Conservation (phyloP, 2,329 filamentous ascomycete genomes). For the Exserohilum turcica region DNA sequence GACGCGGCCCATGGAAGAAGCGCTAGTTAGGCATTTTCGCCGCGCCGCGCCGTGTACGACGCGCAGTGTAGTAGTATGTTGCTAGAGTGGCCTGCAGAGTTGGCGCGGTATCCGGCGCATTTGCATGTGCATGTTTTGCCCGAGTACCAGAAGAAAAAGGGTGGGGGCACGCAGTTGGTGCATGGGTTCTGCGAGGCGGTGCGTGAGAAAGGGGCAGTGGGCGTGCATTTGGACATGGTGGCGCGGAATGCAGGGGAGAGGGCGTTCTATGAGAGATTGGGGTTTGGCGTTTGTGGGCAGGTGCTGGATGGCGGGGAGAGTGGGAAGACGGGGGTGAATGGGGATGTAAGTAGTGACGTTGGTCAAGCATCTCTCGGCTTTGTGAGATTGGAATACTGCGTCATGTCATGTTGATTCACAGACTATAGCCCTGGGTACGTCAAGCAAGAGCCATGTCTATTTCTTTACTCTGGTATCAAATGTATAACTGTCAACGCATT, state of each 20-base stretch:
- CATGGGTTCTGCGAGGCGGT: conserved; percentile 28
- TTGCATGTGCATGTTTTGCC: conserved; percentile 48
- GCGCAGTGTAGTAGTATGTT: conserved; percentile 34
- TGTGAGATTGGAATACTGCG: too few species aligned
- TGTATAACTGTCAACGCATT: too few species aligned
- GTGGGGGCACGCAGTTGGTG: conserved; percentile 39
- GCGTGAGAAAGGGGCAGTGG: conserved; percentile 28
- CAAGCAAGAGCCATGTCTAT: too few species aligned
- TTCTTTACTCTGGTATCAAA: too few species aligned
- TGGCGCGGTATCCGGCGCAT: conserved; percentile 43
- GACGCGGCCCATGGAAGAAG: conserved; percentile 25
- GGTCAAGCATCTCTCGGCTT: conserved; percentile 32
- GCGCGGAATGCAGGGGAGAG: conserved; percentile 34
- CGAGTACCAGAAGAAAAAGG: conserved; percentile 40
- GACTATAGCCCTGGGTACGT: neutral
- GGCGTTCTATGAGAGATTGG: conserved; percentile 37
- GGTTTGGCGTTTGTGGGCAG: conserved; percentile 28
- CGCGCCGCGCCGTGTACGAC: conserved; percentile 20
- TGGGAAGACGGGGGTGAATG: conserved; percentile 31
- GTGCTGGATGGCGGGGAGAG: conserved; percentile 37
- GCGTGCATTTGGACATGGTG: conserved; percentile 48
- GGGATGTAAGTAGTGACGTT: conserved; percentile 31
- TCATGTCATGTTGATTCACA: neutral
- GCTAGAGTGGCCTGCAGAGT: conserved; percentile 18
- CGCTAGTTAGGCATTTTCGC: too few species aligned